Percentiles rank a stretch among this genome's conserved stretches.
These are phyloP conservation scores for Emmonsia crescens DNA, from an alignment of 2,329 filamentous ascomycete genomes.

Conservation along the genomic window DNA sequence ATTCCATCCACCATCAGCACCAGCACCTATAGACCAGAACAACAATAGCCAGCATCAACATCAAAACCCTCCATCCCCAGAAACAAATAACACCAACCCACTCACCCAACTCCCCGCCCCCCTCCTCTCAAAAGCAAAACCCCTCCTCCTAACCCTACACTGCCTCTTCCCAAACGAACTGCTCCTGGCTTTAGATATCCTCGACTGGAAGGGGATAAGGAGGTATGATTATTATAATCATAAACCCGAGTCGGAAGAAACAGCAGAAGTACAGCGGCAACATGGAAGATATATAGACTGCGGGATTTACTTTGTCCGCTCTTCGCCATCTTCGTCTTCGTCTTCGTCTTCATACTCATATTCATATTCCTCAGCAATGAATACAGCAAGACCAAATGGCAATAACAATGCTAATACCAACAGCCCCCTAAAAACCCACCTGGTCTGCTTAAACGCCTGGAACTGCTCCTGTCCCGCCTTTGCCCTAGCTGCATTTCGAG, in stretches of 20 bases:
- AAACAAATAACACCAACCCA: constrained; percentile 2
- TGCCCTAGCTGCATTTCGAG: constrained; percentile 55
- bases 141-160: constrained; percentile 67
- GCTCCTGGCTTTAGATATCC: constrained; percentile 73
- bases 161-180: constrained; percentile 72
- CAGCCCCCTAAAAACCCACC: constrained; percentile 39
- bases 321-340: constrained; percentile 37
- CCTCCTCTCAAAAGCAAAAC: constrained; percentile 28
- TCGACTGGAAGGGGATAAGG: constrained; percentile 66
- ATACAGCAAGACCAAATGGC: constrained; percentile 8
- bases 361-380: background rate
- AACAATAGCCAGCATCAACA: background rate
- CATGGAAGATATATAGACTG: constrained; percentile 8
- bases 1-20: background rate
- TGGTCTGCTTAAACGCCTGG: constrained; percentile 67
- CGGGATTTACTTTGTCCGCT: constrained; percentile 54
- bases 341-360: constrained; percentile 7
- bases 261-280: constrained; percentile 1
- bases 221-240: constrained; percentile 4
- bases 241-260: background rate
- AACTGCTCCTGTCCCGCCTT: constrained; percentile 86
- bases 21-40: background rate
- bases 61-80: background rate
- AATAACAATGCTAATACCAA: constrained; percentile 8
- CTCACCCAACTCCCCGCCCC: constrained; percentile 7